Evolutionary conservation across 164 flowering plant species (phyloP), one percentile per base, ranked within the genome.

Genomic region (Umbellularia californica): DNA sequence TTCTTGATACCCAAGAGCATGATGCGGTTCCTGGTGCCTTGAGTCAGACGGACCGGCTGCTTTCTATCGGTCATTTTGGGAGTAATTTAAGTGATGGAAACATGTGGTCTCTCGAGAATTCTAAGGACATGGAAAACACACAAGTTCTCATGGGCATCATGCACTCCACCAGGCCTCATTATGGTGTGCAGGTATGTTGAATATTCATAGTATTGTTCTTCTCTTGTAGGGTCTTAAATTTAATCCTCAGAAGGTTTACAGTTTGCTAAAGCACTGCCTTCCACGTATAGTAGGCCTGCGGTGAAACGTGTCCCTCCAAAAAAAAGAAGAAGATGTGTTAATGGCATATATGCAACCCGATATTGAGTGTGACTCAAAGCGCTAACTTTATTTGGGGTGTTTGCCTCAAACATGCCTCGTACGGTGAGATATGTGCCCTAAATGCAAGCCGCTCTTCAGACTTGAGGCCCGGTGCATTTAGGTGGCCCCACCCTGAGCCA

Each of bases 111-210:
- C 79, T 78, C 22, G 65, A 73, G 70, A 67, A 77, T 58, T 62
- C 82, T 70, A 75, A 79, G 15, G 78, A 58, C 27, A 69, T 23
- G 58, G 72, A 71, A 70, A 75, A 74, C n/a, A 68, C 67, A 72
- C 83, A 80, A 74, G 81, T 92, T 79, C 81, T 95, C 66, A 93
- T 95, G 99, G 98, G 94, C 23, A 82, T 95, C 72, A 93, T 77
- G 97, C 99, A 95, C 72, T 81, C 90, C 68, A 84, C 80, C n/a
- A 77, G 94, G 70, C 98, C 99, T 83, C 99, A 95, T 77, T 95
- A 88, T 80, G 99, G 99, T 78, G 83, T 95, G 74, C 98, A 93
- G 97, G 99, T 93, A 76, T 66, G 72, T 64, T 52, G 64, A 70
- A 25, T 28, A 30, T 1, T 70, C 67, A 74, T 75, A 23, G 13